Evolutionary conservation across 805 yeast genomes (phyloP).

Genomic region (Helenozyma baotianmanensis): DNA sequence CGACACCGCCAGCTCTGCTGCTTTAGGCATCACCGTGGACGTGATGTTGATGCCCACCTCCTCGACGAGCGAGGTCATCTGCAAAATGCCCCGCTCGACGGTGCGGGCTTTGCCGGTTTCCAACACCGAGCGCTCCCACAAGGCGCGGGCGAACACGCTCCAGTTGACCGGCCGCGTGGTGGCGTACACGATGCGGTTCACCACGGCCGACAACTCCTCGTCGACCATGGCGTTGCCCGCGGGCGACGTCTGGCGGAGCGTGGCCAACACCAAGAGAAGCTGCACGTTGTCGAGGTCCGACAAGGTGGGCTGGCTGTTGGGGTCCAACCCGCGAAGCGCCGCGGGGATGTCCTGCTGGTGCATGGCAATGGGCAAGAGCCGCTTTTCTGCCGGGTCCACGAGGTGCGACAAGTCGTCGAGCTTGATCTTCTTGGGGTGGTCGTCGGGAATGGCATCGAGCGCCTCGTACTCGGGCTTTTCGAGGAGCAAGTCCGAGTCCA

Average conservation of each 20-base stretch:
- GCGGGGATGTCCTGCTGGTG: slow-evolving; percentile 61
- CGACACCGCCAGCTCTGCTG: slow-evolving; percentile 24
- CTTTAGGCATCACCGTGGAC: slow-evolving; percentile 49
- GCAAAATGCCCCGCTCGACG: slow-evolving; percentile 89
- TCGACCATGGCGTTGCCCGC: slow-evolving; percentile 64
- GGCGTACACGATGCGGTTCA: slow-evolving; percentile 62
- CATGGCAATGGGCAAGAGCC: slow-evolving; percentile 57
- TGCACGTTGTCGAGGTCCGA: slow-evolving; percentile 70
- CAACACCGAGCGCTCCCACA: slow-evolving; percentile 85
- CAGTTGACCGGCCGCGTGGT: slow-evolving; percentile 51
- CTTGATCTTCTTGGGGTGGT: slow-evolving; percentile 32
- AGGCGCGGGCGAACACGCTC: slow-evolving; percentile 71
- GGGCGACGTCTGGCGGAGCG: slow-evolving; percentile 68
- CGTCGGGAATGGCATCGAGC: slow-evolving; percentile 38
- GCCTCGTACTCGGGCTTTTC: slow-evolving; percentile 72
- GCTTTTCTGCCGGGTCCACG: slow-evolving; percentile 23
- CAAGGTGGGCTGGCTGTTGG: slow-evolving; percentile 75
- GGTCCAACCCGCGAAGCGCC: slow-evolving; percentile 54
- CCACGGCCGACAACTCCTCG: slow-evolving; percentile 77
- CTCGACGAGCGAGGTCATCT: slow-evolving; percentile 87
- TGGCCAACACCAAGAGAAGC: slow-evolving; percentile 60
- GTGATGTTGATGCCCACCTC: slow-evolving; percentile 71
- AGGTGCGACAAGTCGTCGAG: slow-evolving; percentile 30
- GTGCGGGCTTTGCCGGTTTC: slow-evolving; percentile 82
- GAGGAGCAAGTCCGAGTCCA: slow-evolving; percentile 72